These are phyloP conservation scores for Xylaria grammica DNA, from an alignment of 495 filamentous ascomycete species.

Conservation along the genomic window DNA sequence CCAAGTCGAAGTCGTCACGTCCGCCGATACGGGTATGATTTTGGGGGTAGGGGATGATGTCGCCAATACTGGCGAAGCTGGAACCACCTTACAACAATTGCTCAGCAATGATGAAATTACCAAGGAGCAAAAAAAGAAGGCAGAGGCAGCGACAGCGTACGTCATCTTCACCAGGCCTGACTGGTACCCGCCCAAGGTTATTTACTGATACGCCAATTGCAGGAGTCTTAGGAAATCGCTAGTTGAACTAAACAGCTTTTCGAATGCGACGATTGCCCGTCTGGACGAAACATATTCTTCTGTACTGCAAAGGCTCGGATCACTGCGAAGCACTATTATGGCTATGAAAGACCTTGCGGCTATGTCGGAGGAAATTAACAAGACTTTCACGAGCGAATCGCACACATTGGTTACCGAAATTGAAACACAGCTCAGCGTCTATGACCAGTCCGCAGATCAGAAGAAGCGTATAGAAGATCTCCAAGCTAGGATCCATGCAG, in stretches of 20 bases:
- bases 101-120: conserved; percentile 41
- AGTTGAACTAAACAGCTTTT: conserved; percentile 48
- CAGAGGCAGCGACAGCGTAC: conserved; percentile 49
- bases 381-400: conserved; percentile 67
- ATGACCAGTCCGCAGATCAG: conserved; percentile 74
- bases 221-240: conserved; percentile 52
- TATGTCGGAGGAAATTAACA: conserved; percentile 64
- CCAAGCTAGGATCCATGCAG: conserved; percentile 66
- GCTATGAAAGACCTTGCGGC: conserved; percentile 72
- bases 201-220: conserved; percentile 26
- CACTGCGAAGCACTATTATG: conserved; percentile 69
- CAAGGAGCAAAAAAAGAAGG: conserved; percentile 48
- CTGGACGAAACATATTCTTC: conserved; percentile 90
- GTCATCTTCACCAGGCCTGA: conserved; percentile 2
- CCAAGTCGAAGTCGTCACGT: conserved; percentile 49
- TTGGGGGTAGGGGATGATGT: conserved; percentile 37
- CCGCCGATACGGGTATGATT: conserved; percentile 46
- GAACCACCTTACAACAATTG: conserved; percentile 20
- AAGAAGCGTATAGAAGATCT: conserved; percentile 68
- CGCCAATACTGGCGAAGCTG: conserved; percentile 11
- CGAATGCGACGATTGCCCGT: conserved; percentile 65
- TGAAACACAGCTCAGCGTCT: conserved; percentile 65
- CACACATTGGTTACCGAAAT: conserved; percentile 66
- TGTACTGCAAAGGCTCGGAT: conserved; percentile 75
- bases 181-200: neutral